Evolutionary conservation across 345 rosid genomes (phyloP), one percentile per base, ranked within the genome.

Genomic region (Kernera saxatilis): DNA sequence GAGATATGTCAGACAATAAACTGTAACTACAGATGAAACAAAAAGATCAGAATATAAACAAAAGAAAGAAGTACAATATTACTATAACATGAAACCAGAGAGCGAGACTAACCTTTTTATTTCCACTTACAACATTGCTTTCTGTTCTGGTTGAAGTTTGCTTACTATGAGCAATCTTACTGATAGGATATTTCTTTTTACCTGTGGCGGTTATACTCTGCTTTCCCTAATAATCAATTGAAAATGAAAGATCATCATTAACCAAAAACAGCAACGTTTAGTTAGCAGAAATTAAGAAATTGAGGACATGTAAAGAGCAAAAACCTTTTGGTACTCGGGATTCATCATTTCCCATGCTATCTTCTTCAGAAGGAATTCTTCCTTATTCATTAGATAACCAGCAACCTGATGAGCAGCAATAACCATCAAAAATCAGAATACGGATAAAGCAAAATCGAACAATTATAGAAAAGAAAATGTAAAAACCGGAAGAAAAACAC

Each of bases 311-410:
- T 30, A 30, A 46, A 50, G 43, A 41, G 32, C 30, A 43, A 45
- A 57, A 50, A 79, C 82, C 74, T 71, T 75, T 43, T 53, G 53
- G 70, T 41, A 62, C 2, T 62, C 67, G 21, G 75, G 69, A 50
- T 79, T 75, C 71, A 67, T 71, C 68, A 59, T 0, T 35, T 79
- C 82, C 80, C 82, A 79, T n/a, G 75, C 59, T 25, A 27, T 60
- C 66, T 71, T 71, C 55, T 49, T 75, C 51, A 71, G 17, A 23
- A 36, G 43, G n/a, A 50, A 39, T 21, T 75, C 74, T 9, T 67
- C 49, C 18, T 49, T 50, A 23, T 27, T 54, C 57, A 44, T 65
- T 19, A 79, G 35, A 67, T 41, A 43, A 40, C 68, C 64, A 48
- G 30, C 54, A 39, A 75, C 77, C 80, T 79, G 75, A 48, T 33